Conservation (phyloP, 129 eudicot genomes). For the Scalesia atractyloides region DNA sequence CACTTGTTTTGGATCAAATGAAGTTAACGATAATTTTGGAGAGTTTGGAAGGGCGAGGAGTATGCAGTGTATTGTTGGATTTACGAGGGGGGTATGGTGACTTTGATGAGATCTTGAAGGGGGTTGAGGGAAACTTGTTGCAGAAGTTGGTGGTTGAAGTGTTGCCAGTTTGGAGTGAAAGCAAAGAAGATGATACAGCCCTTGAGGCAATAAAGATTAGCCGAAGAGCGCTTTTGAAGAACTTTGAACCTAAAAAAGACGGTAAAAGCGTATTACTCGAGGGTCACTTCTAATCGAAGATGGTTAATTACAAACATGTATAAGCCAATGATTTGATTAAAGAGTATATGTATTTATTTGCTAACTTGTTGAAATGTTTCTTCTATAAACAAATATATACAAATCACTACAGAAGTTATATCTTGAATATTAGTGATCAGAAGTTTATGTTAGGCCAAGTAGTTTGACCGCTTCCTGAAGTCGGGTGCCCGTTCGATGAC, state of each 20-base stretch:
- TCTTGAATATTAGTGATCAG: not conserved
- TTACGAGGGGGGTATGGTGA: constrained; percentile 56
- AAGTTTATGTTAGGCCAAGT: constrained; percentile 29
- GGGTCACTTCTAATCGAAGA: constrained; percentile 56
- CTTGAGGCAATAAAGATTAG: constrained; percentile 37
- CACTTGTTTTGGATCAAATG: constrained; percentile 45
- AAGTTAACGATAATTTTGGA: constrained; percentile 64
- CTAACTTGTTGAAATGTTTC: constrained; percentile 6
- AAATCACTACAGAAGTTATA: not conserved
- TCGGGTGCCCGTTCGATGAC: constrained; percentile 71
- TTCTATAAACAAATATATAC: constrained; percentile 30
- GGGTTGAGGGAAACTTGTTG: constrained; percentile 54
- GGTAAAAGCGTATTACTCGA: constrained; percentile 64
- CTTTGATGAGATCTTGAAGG: constrained; percentile 70
- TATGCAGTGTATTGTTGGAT: constrained; percentile 78
- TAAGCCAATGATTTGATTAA: not conserved
- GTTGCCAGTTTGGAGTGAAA: constrained; percentile 58
- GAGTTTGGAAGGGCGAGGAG: constrained; percentile 58
- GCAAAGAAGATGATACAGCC: constrained; percentile 21
- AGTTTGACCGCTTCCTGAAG: constrained; percentile 34
- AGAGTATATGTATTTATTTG: constrained; percentile 20
- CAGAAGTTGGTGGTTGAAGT: constrained; percentile 83
- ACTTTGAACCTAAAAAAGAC: constrained; percentile 47
- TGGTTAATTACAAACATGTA: not conserved
- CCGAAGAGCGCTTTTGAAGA: constrained; percentile 43